Percentiles rank a stretch among this genome's conserved stretches.
These are phyloP conservation scores for Pinus albicaulis DNA, from an alignment of 75 land plant species.

Conservation along the genomic window DNA sequence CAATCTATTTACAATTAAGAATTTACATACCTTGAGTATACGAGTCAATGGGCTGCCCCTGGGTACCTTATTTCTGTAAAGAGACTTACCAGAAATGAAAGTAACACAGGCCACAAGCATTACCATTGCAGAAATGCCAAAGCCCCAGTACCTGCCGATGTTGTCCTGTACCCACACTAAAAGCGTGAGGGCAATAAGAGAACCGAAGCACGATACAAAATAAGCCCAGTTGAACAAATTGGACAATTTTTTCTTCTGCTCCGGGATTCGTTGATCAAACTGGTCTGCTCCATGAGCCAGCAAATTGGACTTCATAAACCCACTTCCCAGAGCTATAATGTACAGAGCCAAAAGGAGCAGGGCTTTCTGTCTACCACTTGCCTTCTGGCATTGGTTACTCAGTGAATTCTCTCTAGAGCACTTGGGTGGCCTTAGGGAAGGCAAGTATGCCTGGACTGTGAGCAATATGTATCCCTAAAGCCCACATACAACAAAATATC, in stretches of 20 bases:
- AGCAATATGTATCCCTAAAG: constrained; percentile 48
- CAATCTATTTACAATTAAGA: no score
- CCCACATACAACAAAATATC: neutral
- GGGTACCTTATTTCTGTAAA: constrained; percentile 26
- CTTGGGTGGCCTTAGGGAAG: constrained; percentile 36
- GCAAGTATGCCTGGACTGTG: constrained; percentile 45
- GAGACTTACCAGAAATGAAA: constrained; percentile 4
- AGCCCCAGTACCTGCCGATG: constrained; percentile 26
- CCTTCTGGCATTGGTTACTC: constrained; percentile 8
- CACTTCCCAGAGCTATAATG: constrained; percentile 43
- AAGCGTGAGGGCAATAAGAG: neutral
- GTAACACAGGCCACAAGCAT: constrained; percentile 3
- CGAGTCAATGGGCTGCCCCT: constrained; percentile 32
- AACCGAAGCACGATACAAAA: neutral
- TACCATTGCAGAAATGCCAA: constrained; percentile 15
- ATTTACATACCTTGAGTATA: constrained; percentile 32
- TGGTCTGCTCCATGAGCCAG: constrained; percentile 59
- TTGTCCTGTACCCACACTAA: constrained; percentile 30
- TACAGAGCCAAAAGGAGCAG: constrained; percentile 33
- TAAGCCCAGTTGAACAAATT: constrained; percentile 23
- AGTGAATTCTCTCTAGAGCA: neutral
- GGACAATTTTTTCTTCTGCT: neutral
- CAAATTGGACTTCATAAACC: constrained; percentile 39
- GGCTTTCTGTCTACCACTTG: constrained; percentile 11
- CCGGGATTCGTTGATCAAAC: constrained; percentile 24